phyloP scores from a whole-genome alignment of 2,329 filamentous ascomycete genomes.

The Paraphaeosphaeria minitans region DNA sequence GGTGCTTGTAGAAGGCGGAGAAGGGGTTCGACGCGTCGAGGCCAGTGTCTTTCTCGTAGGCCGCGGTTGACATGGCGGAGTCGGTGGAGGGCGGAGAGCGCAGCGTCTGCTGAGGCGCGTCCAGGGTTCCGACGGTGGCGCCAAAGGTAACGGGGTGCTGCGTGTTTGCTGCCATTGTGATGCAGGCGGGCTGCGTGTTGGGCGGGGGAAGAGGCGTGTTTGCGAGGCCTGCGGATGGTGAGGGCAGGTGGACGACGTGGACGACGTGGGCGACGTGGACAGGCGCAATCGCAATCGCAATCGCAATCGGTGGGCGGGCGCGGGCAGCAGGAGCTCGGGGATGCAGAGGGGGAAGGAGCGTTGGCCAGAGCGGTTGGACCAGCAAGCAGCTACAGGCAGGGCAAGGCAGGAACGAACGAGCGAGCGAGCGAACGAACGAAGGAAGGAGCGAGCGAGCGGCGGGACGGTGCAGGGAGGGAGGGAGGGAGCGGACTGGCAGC shows the following conservation, averaged over 20 bases:
- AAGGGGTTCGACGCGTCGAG: constrained; percentile 48
- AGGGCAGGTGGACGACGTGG: background rate
- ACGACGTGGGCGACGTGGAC: constrained; percentile 14
- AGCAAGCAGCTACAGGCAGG: constrained; percentile 10
- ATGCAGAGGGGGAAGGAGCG: background rate
- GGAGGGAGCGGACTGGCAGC: background rate
- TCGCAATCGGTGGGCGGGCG: no score
- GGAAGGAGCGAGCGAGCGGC: background rate
- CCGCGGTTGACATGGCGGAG: constrained; percentile 38
- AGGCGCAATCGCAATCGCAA: constrained; percentile 9
- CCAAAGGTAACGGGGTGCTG: constrained; percentile 50
- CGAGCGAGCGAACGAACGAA: background rate
- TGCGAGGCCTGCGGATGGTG: constrained; percentile 12
- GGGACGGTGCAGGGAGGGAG: no score
- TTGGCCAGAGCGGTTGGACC: constrained; percentile 6
- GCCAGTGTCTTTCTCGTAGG: constrained; percentile 32
- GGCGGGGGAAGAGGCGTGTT: constrained; percentile 14
- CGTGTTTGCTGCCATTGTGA: constrained; percentile 34
- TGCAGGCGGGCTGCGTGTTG: constrained; percentile 13
- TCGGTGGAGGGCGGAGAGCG: constrained; percentile 42
- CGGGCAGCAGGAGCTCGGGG: background rate
- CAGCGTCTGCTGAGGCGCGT: constrained; percentile 25
- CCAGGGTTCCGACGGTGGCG: constrained; percentile 45
- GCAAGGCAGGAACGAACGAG: no score
- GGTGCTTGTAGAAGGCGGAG: constrained; percentile 56